A percentile compares a stretch with the other conserved stretches of the same genome.
These are phyloP conservation scores for Krasilnikovozyma curviuscula DNA, from an alignment of 768 basidiomycete genomes.

Conservation along the genomic window DNA sequence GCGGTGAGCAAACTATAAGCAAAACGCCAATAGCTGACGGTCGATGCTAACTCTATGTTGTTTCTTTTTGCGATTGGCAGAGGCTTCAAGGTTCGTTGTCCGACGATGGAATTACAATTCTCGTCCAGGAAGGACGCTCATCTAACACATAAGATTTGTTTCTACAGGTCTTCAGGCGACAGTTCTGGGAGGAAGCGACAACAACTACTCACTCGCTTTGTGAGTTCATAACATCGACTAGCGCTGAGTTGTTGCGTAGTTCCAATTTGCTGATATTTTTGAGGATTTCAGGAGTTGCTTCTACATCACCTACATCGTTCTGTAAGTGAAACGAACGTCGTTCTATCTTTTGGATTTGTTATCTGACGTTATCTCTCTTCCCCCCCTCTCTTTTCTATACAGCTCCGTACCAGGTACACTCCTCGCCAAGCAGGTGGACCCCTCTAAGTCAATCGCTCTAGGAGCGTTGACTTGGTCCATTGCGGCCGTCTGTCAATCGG, in stretches of 20 bases:
- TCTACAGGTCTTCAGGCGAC: conserved; percentile 4
- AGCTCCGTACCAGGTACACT: conserved; percentile 29
- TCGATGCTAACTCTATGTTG: too few relatives aligned
- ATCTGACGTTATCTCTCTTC: too few relatives aligned
- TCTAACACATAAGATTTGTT: too few relatives aligned
- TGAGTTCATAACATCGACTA: conserved; percentile 11
- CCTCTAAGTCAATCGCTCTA: conserved; percentile 25
- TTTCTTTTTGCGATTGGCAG: too few relatives aligned
- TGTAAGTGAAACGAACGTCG: too few relatives aligned
- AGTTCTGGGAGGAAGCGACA: conserved; percentile 22
- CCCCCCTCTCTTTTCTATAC: too few relatives aligned
- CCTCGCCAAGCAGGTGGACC: conserved; percentile 23
- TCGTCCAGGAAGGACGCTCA: too few relatives aligned
- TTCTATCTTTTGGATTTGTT: too few relatives aligned
- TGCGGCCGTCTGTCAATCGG: conserved; percentile 27
- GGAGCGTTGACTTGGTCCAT: conserved; percentile 29
- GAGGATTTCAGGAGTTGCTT: too few relatives aligned
- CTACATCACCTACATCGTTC: conserved; percentile 25
- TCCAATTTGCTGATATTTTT: neutral
- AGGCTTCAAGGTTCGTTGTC: neutral
- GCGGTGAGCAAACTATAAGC: too few relatives aligned
- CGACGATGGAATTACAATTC: neutral
- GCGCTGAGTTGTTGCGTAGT: neutral
- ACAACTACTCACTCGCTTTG: conserved; percentile 25
- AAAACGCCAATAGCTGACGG: too few relatives aligned